Evolutionary conservation across 805 yeast species (phyloP).

Genomic region (Candida palmyrensis): DNA sequence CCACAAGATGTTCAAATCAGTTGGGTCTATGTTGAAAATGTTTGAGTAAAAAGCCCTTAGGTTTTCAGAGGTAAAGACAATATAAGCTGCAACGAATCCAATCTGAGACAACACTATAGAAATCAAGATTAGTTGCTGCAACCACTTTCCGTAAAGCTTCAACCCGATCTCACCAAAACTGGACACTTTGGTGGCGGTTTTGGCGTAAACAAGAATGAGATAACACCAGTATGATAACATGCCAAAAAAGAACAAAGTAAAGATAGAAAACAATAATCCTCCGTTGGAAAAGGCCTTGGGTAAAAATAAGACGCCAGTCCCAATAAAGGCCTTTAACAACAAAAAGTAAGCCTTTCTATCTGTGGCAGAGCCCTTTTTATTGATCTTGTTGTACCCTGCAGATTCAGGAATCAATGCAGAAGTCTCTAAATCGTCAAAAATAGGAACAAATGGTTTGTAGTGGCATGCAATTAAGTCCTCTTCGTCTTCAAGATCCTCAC

Average conservation of each 20-base stretch:
- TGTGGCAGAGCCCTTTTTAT: constrained; percentile 60
- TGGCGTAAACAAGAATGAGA: constrained; percentile 55
- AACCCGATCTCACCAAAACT: constrained; percentile 79
- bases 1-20: constrained; percentile 33
- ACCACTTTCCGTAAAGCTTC: constrained; percentile 56
- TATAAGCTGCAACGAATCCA: constrained; percentile 78
- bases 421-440: constrained; percentile 24
- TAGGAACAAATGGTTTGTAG: constrained; percentile 23
- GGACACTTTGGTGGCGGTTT: constrained; percentile 54
- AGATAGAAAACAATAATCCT: constrained; percentile 56
- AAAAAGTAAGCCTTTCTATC: constrained; percentile 68
- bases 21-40: constrained; percentile 37
- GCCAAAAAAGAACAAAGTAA: constrained; percentile 56
- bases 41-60: constrained; percentile 56
- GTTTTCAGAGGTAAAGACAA: constrained; percentile 74
- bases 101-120: constrained; percentile 69
- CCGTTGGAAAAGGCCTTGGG: constrained; percentile 73
- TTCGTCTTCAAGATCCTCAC: constrained; percentile 71
- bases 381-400: constrained; percentile 9
- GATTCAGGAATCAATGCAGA: constrained; percentile 20
- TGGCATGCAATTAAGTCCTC: constrained; percentile 51
- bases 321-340: constrained; percentile 68
- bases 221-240: constrained; percentile 76
- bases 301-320: constrained; percentile 69
- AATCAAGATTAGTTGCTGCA: constrained; percentile 56